Base-by-base conservation (phyloP, 352 stramenopile species). In the Phytophthora brassicae region DNA sequence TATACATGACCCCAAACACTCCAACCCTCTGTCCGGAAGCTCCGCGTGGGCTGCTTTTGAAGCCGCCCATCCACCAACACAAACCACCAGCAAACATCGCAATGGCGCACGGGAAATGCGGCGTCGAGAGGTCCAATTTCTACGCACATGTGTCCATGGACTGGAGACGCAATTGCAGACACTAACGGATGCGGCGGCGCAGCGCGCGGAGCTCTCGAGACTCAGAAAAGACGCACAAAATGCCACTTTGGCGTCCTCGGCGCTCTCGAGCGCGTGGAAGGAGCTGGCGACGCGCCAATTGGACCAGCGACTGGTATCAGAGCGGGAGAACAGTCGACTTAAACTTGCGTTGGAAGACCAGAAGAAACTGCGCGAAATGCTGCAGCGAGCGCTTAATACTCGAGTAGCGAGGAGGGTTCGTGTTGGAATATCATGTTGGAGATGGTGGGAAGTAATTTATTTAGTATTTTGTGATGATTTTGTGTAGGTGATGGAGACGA, bases 71-170 rank as follows among this genome's bases (percentile, higher is more conserved):
- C 66, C 66, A 2, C 31, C 63, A 13, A 52, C 61, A 6, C 26
- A 46, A 31, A 53, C 16, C 29, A 61, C 56, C 0, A 72, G 59
- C 11, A 77, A 72, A 61, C 62, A 80, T 45, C 68, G 61, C 45
- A 80, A 80, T 23, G 57, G 68, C 7, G 72, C 72, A 11, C 56
- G 72, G 0, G 68, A 80, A 54, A 54, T 73, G 68, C 72, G 68
- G 3, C 54, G 66, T 3, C 26, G 60, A 31, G 72, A 80, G 68
- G 60, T 79, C 17, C 45, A 62, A 56, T 76, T 62, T 20, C 55
- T 61, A 0, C 55, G 51, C 42, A 64, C 39, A 9, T 48, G 60
- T 31, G 46, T 62, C 24, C 64, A 60, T 38, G 53, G 65, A 6
- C 19, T 72, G 16, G 51, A 72, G 26, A 63, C 45, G 16, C 64